Evolutionary conservation across 495 filamentous ascomycete genomes (phyloP), one percentile per base, ranked within the genome.

Genomic region (Aspergillus olivimuriae): DNA sequence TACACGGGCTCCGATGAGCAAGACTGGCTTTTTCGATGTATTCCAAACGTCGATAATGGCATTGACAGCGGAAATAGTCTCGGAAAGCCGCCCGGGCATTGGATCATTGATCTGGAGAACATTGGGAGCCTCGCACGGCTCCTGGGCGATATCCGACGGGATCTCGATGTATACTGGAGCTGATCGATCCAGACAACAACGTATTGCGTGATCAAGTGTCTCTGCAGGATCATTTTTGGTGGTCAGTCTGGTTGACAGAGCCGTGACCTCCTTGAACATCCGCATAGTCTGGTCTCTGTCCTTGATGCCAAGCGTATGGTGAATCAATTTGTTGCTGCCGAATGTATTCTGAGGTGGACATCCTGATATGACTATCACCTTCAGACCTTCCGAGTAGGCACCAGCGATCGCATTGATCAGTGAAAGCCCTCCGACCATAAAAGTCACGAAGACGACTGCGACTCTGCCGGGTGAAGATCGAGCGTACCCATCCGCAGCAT

Each of bases 401-500:
- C 83, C 83, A 3, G 81, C 81, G 28, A 86, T 57, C 9, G 78
- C 83, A 53, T 87, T 86, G 34, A 87, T 54, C 31, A 81, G 78
- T 1, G 80, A 84, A 1, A 89, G 68, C 52, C 87, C 82, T 22
- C 85, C 84, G 17, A 87, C 83, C 22, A 85, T 83, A 43, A 84
- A 89, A 0, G 85, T 86, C 26, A 84, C 87, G 19, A 87, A 57
- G 28, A 89, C 60, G 3, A 84, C 84, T 6, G 70, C 69, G 23
- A 88, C 76, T n/a, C 81, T 81, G 43, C 81, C 80, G 3, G 26
- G 12, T 7, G 34, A 43, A 31, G 82, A 64, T 21, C 84, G 68
- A 23, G 85, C 83, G 53, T 88, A 88, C 9, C 84, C 86, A 61
- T 90, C 86, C 9, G 84, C 79, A 2, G 86, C 84, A 49, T 89